Evolutionary conservation across 1,284 basidiomycete species (phyloP), one percentile per base, ranked within the genome.

Genomic region (Ustilago hordei): DNA sequence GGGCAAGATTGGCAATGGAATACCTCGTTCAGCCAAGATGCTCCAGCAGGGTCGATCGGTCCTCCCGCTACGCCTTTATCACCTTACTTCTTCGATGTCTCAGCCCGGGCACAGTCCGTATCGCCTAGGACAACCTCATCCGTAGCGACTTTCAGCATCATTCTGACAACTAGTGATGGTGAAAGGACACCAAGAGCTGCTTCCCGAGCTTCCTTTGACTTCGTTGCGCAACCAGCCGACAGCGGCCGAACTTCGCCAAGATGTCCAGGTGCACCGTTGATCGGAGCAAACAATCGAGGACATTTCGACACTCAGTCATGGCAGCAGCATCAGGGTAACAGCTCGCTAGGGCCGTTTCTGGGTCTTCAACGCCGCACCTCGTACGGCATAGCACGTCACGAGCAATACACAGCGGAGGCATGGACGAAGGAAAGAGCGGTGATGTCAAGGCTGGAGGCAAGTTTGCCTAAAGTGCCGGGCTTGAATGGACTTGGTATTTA

Each of bases 221-320:
- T 60, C 7, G 12, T 43, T 8, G 38, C 52, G 5, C 60, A 23
- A 19, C 15, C 62, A 2, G 23, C 17, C 43, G 19, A 34, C 11
- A 47, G 6, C 8, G 15, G 11, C 11, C 55, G 47, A 8, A 54
- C 60, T 19, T 64, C 68, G 3, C 38, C 43, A 19, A 45, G n/a
- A 36, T 75, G 68, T 31, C 64, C 73, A 0, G 73, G 73, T 9
- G 73, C 73, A n/a, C 73, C 73, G 17, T 32, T 70, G 41, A 71
- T 75, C 17, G 73, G 68, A 8, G 48, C 48, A 3, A 50, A 60
- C n/a, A 53, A 28, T n/a, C 55, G 61, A 3, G 68, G 61, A 0
- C 68, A 75, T 32, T 71, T 75, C 31, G 68, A 60, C 32, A 64
- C 57, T 1, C 64, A 60, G 36, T 12, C 45, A 4, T 67, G 68